Base-by-base conservation (phyloP, 495 filamentous ascomycete genomes). In the Margaritispora aquatica region DNA sequence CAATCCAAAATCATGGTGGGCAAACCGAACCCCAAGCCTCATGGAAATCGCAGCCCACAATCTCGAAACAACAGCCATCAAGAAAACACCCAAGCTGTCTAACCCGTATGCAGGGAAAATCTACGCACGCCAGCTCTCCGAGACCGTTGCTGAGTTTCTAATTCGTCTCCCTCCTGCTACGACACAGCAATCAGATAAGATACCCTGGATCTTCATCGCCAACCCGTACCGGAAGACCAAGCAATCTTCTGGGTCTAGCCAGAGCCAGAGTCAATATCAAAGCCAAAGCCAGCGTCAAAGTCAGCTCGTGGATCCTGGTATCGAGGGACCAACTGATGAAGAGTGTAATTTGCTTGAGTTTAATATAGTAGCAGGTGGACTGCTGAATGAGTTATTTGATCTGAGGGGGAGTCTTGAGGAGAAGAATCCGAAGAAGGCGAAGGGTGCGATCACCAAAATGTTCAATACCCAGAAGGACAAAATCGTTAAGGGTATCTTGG, bases 131-230 rank as follows among this genome's bases (percentile, higher is more conserved):
- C 81, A 85, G 57, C 70, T 82, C 26, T 70, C 67, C 41, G 90
- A 95, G 65, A 75, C 79, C 15, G 70, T 87, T 36, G 63, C 73
- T 10, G 70, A 77, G 0, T 95, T 95, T 61, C 68, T 92, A 2
- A 58, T 70, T 2, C 85, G 89, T 13, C 73, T 90, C 0, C 83
- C 85, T 4, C 89, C 87, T 0, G 80, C 80, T 2, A 84, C 74
- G 5, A 86, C 84, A 1, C 60, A 66, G 9, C 22, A 58, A 22
- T 65, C 64, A 1, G 57, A 56, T 1, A 58, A 60, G 2, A 75
- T 78, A 1, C 78, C 77, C 1, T 94, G 88, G 86, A 87, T 95
- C 38, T 87, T 77, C 73, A 77, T 85, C 56, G 72, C 69, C 17
- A 86, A 87, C 65, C 85, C 86, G 0, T 68, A 50, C 73, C 17